Evolutionary conservation across 805 yeast genomes (phyloP).

Genomic region (Hanseniaspora occidentalis): DNA sequence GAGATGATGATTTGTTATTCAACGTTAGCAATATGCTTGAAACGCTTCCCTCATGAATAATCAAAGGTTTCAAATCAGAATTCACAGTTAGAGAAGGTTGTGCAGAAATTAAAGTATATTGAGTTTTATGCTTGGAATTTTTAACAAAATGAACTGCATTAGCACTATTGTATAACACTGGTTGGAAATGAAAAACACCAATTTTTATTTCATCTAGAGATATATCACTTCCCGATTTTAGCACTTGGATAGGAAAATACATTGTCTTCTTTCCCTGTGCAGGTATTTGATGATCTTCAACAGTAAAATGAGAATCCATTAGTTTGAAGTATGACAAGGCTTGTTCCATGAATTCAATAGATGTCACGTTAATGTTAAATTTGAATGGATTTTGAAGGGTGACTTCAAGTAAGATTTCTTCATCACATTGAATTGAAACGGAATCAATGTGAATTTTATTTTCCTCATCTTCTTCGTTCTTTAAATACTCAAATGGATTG

Average conservation of each 20-base stretch:
- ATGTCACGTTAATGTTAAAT: conserved; percentile 52
- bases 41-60: conserved; percentile 23
- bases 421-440: conserved; percentile 39
- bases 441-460: conserved; percentile 10
- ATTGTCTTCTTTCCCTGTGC: not conserved
- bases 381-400: conserved; percentile 68
- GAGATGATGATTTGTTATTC: conserved; percentile 16
- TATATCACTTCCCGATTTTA: not conserved
- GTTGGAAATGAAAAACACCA: not conserved
- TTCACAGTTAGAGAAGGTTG: not conserved
- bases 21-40: conserved; percentile 12
- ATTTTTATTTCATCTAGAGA: not conserved
- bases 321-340: conserved; percentile 19
- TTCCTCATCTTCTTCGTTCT: conserved; percentile 5
- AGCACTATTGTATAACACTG: not conserved
- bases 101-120: not conserved
- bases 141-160: not conserved
- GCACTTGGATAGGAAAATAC: not conserved
- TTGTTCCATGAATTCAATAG: conserved; percentile 28
- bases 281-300: not conserved
- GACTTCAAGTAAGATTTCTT: conserved; percentile 43
- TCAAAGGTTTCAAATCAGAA: conserved; percentile 1
- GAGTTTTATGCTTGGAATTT: not conserved
- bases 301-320: not conserved
- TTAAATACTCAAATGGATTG: conserved; percentile 38